phyloP scores from a whole-genome alignment of 345 rosid genomes.

The Sonneratia alba region DNA sequence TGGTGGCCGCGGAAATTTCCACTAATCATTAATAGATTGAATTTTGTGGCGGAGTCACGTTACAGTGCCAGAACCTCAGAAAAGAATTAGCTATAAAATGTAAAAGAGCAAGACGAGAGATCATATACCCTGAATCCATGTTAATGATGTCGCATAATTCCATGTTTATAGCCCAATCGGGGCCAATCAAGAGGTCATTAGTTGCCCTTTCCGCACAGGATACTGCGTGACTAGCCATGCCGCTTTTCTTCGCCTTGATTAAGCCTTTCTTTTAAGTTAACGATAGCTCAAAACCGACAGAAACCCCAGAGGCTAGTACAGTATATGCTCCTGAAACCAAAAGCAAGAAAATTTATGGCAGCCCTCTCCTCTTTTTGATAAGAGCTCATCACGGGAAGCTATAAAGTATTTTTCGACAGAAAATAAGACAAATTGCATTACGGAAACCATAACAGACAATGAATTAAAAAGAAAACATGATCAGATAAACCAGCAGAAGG shows the following conservation, averaged over 20 bases:
- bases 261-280: neutral
- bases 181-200: constrained; percentile 76
- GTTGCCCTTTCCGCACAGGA: constrained; percentile 98
- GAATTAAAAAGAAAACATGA: neutral
- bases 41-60: neutral
- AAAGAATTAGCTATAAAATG: neutral
- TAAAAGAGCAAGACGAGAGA: constrained; percentile 5
- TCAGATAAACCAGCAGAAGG: neutral
- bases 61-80: neutral
- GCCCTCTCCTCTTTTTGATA: neutral
- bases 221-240: constrained; percentile 66
- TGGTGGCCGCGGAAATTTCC: neutral
- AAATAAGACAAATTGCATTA: neutral
- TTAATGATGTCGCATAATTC: constrained; percentile 87
- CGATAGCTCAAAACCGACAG: neutral
- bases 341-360: neutral
- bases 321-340: neutral
- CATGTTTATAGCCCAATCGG: constrained; percentile 93
- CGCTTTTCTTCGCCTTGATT: constrained; percentile 9
- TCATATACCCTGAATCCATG: constrained; percentile 74
- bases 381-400: neutral
- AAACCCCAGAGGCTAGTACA: neutral
- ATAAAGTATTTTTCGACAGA: neutral
- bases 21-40: neutral
- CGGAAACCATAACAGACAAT: neutral